These are phyloP conservation scores for Baeospora myosura DNA, from an alignment of 1,284 basidiomycete genomes.

Conservation along the genomic window DNA sequence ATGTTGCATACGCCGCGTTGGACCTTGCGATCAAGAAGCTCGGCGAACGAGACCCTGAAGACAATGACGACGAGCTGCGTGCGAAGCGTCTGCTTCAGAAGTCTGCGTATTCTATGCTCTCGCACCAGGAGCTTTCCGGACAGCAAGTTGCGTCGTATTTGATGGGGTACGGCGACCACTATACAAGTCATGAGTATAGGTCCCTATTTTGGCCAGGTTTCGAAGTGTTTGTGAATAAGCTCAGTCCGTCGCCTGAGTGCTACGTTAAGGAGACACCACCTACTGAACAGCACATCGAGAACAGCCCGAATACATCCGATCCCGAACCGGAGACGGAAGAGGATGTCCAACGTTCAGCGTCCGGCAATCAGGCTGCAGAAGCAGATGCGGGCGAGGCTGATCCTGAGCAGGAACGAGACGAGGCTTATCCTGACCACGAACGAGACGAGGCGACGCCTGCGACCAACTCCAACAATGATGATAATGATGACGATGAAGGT, in stretches of 20 bases:
- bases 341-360: no score
- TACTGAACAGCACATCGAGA: no score
- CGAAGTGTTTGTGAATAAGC: neutral
- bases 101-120: conserved; percentile 4
- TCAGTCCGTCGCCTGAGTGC: no score
- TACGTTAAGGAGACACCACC: no score
- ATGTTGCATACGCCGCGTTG: conserved; percentile 6
- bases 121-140: conserved; percentile 5
- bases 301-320: no score
- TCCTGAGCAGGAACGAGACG: no score
- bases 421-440: no score
- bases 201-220: neutral
- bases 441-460: no score
- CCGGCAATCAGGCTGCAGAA: no score
- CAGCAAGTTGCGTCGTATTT: conserved; percentile 7
- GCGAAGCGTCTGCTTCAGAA: neutral
- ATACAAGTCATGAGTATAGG: conserved; percentile 5
- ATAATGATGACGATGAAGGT: neutral
- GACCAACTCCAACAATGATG: neutral
- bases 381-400: no score
- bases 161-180: conserved; percentile 6
- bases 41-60: neutral
- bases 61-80: neutral
- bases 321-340: no score
- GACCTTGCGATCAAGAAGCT: conserved; percentile 4